Conservation (phyloP, 2,329 filamentous ascomycete genomes). For the Xylaria sp. region DNA sequence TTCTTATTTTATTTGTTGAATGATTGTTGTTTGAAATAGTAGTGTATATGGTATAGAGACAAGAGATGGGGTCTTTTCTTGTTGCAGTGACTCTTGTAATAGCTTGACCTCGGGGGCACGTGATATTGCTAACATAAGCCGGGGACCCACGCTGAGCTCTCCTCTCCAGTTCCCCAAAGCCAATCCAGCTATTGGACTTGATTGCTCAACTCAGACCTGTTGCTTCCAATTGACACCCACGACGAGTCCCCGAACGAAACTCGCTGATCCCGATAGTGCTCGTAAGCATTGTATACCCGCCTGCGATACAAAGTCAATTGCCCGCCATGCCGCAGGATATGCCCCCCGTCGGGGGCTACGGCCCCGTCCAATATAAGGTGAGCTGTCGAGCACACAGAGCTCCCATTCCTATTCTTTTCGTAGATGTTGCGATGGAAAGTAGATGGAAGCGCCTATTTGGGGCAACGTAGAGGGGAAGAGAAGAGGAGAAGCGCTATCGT, state of each 20-base stretch:
- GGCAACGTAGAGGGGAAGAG: no score
- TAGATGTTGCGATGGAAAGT: background rate
- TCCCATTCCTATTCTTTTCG: background rate
- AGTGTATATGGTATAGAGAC: no score
- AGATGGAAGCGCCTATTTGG: background rate
- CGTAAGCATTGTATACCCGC: background rate
- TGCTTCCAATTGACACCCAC: slow-evolving; percentile 17
- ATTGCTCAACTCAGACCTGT: slow-evolving; percentile 16
- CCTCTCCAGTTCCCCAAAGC: background rate
- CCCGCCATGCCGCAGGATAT: slow-evolving; percentile 94
- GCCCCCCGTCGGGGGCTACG: slow-evolving; percentile 94
- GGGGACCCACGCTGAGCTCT: slow-evolving; percentile 16
- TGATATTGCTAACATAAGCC: slow-evolving; percentile 28
- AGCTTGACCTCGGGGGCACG: slow-evolving; percentile 8
- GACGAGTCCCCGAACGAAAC: background rate
- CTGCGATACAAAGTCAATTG: slow-evolving; percentile 10
- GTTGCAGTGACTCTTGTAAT: no score
- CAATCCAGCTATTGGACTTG: slow-evolving; percentile 9
- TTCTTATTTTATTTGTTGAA: no score
- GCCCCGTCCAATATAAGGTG: slow-evolving; percentile 96
- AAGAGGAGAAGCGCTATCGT: background rate
- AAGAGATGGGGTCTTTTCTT: no score
- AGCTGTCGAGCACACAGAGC: slow-evolving; percentile 46
- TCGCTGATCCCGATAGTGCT: background rate
- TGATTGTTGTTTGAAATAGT: no score